phyloP scores from a whole-genome alignment of 257 asterid genomes.

The Marsdenia floribunda region DNA sequence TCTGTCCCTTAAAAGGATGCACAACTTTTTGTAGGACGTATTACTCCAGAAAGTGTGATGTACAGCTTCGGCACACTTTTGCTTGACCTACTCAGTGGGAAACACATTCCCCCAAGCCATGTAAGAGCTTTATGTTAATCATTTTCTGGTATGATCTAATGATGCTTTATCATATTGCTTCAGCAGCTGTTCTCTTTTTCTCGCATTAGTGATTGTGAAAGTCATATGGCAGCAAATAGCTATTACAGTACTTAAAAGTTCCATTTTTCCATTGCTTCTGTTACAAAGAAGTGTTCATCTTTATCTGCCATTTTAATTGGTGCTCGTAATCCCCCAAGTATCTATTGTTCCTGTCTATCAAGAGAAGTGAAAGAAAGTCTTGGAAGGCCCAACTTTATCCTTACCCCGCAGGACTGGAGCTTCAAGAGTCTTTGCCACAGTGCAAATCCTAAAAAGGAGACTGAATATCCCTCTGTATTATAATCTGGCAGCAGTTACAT shows the following conservation, averaged over 20 bases:
- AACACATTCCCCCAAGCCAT: slow-evolving; percentile 96
- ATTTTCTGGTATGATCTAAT: slow-evolving; percentile 3
- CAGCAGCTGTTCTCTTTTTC: not conserved
- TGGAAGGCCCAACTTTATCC: not conserved
- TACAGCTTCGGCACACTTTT: slow-evolving; percentile 92
- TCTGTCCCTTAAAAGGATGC: not conserved
- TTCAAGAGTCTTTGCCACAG: not conserved
- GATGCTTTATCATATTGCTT: not conserved
- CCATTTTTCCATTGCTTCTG: not conserved
- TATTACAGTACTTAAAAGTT: not conserved
- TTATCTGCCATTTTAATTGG: not conserved
- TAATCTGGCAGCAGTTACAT: not conserved
- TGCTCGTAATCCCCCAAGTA: not conserved
- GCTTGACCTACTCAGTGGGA: slow-evolving; percentile 95
- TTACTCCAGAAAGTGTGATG: slow-evolving; percentile 83
- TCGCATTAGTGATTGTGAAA: not conserved
- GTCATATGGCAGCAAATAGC: not conserved
- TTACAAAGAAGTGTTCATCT: not conserved
- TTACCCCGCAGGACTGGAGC: not conserved
- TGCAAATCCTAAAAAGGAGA: not conserved
- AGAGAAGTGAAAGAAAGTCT: not conserved
- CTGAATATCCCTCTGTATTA: not conserved
- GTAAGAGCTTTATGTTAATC: slow-evolving; percentile 41
- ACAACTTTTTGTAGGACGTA: slow-evolving; percentile 52
- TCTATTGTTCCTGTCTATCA: not conserved